phyloP scores from a whole-genome alignment of 176 grass and related monocot species.

The Lolium rigidum region DNA sequence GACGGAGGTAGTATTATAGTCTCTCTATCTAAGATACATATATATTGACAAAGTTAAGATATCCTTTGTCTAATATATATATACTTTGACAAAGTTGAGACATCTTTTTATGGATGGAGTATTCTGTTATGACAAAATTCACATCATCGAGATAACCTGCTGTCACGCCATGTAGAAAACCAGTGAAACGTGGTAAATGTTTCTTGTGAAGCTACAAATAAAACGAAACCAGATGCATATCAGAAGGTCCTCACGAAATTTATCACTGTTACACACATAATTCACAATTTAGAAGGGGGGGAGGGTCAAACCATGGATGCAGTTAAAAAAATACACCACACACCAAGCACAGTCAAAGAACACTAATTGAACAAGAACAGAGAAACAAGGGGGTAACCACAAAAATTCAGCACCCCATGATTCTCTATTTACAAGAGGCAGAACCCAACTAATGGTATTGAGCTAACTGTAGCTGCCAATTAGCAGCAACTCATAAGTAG shows the following conservation, averaged over 20 bases:
- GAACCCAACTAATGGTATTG: neutral
- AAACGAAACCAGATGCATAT: neutral
- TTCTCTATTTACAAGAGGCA: conserved; percentile 36
- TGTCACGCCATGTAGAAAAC: neutral
- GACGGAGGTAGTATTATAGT: too few species aligned
- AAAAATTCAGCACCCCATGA: conserved; percentile 18
- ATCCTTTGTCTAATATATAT: too few species aligned
- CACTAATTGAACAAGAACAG: neutral
- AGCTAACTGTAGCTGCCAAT: neutral
- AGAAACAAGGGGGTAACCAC: neutral
- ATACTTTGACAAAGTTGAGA: too few species aligned
- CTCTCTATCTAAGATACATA: too few species aligned
- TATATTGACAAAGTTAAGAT: too few species aligned
- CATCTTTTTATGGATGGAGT: too few species aligned
- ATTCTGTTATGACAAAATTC: neutral
- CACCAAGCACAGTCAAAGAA: neutral
- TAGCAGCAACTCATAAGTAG: neutral
- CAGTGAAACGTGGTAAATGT: neutral
- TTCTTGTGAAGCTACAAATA: neutral
- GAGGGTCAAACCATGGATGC: neutral
- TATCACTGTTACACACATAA: neutral
- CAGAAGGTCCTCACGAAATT: neutral
- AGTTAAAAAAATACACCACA: neutral
- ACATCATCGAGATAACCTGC: neutral
- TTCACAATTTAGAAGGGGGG: neutral